Evolutionary conservation across 495 filamentous ascomycete species (phyloP).

Genomic region (Aspergillus bertholletiae): DNA sequence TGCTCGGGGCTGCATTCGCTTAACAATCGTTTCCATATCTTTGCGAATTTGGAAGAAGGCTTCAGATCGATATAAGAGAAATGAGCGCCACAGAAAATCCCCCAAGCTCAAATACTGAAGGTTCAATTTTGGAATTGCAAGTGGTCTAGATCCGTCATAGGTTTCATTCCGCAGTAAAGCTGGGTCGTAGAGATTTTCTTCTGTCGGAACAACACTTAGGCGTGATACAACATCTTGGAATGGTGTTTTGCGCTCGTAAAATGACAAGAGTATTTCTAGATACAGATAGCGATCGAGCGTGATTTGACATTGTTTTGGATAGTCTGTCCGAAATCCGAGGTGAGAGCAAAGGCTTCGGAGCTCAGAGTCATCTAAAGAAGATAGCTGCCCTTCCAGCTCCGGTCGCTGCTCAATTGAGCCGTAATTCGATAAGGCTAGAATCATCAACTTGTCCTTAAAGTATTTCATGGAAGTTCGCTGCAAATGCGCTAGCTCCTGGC

Average conservation of each 20-base stretch:
- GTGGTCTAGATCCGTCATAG: constrained; percentile 83
- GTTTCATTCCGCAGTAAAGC: constrained; percentile 80
- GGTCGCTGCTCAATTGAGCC: constrained; percentile 75
- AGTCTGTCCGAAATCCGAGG: constrained; percentile 74
- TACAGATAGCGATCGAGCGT: constrained; percentile 62
- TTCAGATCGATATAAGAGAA: constrained; percentile 85
- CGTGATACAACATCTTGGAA: constrained; percentile 78
- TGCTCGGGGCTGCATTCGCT: constrained; percentile 70
- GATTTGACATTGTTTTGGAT: constrained; percentile 67
- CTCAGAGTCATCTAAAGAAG: constrained; percentile 67
- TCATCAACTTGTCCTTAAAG: constrained; percentile 86
- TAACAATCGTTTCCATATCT: constrained; percentile 78
- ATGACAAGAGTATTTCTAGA: constrained; percentile 72
- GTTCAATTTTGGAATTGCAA: constrained; percentile 93
- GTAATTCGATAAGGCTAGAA: constrained; percentile 89
- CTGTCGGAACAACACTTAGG: constrained; percentile 76
- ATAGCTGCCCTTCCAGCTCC: constrained; percentile 77
- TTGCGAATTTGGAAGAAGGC: constrained; percentile 92
- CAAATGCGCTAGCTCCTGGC: constrained; percentile 67
- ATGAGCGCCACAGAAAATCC: constrained; percentile 92
- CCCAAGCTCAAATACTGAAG: constrained; percentile 93
- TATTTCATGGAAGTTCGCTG: constrained; percentile 78
- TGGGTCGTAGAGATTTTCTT: constrained; percentile 76
- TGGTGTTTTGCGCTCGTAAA: constrained; percentile 71
- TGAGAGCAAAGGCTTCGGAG: constrained; percentile 62